These are phyloP conservation scores for Geoglossum glabrum DNA, from an alignment of 495 filamentous ascomycete genomes.

Conservation along the genomic window DNA sequence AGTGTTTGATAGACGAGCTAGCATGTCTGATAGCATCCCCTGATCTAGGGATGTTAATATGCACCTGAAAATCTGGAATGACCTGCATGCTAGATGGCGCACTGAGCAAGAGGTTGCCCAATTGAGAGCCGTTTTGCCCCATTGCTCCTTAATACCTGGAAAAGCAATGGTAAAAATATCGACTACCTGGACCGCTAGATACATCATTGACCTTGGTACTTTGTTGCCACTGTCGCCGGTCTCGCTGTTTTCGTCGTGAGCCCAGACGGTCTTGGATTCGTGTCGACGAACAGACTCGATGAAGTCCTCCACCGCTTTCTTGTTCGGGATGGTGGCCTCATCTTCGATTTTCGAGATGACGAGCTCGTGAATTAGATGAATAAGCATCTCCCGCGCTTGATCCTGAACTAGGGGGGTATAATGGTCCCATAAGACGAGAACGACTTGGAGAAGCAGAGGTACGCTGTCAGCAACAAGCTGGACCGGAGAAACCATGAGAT, in stretches of 20 bases:
- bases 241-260: slow-evolving; percentile 77
- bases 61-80: slow-evolving; percentile 92
- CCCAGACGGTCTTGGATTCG: slow-evolving; percentile 71
- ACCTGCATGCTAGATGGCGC: slow-evolving; percentile 85
- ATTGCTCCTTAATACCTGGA: slow-evolving; percentile 73
- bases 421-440: slow-evolving; percentile 90
- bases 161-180: slow-evolving; percentile 68
- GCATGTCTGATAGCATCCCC: slow-evolving; percentile 86
- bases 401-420: slow-evolving; percentile 91
- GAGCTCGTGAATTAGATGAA: slow-evolving; percentile 91
- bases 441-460: slow-evolving; percentile 70
- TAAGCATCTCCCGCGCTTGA: slow-evolving; percentile 90
- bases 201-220: slow-evolving; percentile 73
- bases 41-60: slow-evolving; percentile 79
- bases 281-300: slow-evolving; percentile 80
- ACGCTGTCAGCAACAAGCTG: slow-evolving; percentile 57
- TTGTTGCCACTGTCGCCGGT: slow-evolving; percentile 42
- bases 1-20: slow-evolving; percentile 82
- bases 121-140: slow-evolving; percentile 70
- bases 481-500: slow-evolving; percentile 85
- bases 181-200: slow-evolving; percentile 59
- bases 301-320: slow-evolving; percentile 62
- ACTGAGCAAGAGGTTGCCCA: slow-evolving; percentile 97
- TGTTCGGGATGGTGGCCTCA: slow-evolving; percentile 38
- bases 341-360: slow-evolving; percentile 82